Conservation (phyloP, 2,329 filamentous ascomycete species). For the Mollisiaceae sp. region DNA sequence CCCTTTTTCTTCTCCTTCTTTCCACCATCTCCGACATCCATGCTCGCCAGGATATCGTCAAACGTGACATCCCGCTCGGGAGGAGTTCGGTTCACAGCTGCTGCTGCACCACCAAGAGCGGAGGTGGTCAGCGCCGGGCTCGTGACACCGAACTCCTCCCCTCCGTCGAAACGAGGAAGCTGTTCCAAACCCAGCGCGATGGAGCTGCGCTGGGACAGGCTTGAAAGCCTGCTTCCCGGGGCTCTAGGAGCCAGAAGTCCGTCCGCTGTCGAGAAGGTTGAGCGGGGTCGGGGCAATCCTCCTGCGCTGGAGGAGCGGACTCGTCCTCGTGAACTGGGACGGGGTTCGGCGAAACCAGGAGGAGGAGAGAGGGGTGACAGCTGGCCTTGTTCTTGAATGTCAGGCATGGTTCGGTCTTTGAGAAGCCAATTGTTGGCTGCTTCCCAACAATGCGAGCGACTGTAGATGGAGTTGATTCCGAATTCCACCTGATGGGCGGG, state of each 20-base stretch:
- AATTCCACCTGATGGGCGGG: conserved; percentile 66
- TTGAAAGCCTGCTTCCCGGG: background rate
- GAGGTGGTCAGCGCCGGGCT: background rate
- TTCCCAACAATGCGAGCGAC: conserved; percentile 72
- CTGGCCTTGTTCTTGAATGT: background rate
- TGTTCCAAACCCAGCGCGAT: conserved; percentile 1
- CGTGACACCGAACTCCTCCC: background rate
- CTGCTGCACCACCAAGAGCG: background rate
- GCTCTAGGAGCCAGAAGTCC: background rate
- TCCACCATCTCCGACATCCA: background rate
- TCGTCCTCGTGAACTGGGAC: background rate
- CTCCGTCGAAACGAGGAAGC: background rate
- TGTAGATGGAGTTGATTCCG: conserved; percentile 70
- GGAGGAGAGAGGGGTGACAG: conserved; percentile 3
- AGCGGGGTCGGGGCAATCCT: background rate
- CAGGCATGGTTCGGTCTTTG: background rate
- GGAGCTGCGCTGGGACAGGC: background rate
- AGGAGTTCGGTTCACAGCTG: background rate
- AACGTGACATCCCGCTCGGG: background rate
- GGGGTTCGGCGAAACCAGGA: background rate
- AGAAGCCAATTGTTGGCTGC: conserved; percentile 63
- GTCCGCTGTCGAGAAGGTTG: background rate
- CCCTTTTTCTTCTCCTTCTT: conserved; percentile 9
- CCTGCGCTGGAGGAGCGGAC: background rate
- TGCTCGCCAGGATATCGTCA: background rate